phyloP scores from a whole-genome alignment of 352 stramenopile species.

The Thraustochytrium striatum region DNA sequence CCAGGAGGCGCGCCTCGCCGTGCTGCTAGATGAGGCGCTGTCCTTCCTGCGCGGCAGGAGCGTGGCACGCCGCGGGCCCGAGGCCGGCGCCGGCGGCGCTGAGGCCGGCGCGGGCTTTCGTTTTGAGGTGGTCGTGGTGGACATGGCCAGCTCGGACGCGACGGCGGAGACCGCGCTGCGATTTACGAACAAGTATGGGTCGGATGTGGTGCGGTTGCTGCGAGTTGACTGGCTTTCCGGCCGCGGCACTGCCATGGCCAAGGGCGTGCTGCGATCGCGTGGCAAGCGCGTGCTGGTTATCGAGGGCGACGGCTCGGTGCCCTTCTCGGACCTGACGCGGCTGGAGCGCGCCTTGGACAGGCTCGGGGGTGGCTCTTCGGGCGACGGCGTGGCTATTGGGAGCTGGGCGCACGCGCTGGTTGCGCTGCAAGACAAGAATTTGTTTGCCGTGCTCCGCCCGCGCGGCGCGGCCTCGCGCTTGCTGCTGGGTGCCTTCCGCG shows the following conservation, averaged over 20 bases:
- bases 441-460: not conserved
- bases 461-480: not conserved
- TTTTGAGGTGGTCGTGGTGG: constrained; percentile 43
- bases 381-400: not conserved
- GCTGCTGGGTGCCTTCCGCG: not conserved
- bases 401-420: constrained; percentile 21
- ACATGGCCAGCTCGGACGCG: constrained; percentile 24
- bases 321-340: not conserved
- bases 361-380: not conserved
- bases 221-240: not conserved
- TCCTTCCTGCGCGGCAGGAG: constrained; percentile 1
- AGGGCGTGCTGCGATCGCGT: constrained; percentile 18
- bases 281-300: constrained; percentile 8
- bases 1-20: constrained; percentile 8
- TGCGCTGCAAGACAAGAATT: not conserved
- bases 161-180: not conserved
- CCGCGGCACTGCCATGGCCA: not conserved
- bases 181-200: constrained; percentile 29
- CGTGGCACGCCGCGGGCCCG: not conserved
- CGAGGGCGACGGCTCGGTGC: not conserved
- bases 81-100: no score
- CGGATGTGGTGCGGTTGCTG: constrained; percentile 8
- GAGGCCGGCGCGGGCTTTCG: not conserved
- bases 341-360: constrained; percentile 14
- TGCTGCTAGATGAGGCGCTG: constrained; percentile 14